Conservation (phyloP, 768 basidiomycete genomes). For the Suillus lakei region DNA sequence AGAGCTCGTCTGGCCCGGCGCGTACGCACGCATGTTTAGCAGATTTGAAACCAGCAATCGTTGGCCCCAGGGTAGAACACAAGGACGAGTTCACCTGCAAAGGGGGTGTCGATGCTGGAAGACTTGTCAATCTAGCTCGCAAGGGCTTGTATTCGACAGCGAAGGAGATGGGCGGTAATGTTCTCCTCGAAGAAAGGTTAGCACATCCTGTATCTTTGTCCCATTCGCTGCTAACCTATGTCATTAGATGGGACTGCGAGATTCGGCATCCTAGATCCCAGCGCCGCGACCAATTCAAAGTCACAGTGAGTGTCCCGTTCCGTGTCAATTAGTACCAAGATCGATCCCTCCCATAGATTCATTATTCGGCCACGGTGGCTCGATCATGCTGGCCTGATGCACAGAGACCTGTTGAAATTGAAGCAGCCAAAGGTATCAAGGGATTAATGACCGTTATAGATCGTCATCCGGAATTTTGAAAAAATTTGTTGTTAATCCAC, state of each 20-base stretch:
- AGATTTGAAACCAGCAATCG: slow-evolving; percentile 27
- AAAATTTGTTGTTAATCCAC: slow-evolving; percentile 8
- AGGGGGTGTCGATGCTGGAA: slow-evolving; percentile 40
- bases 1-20: slow-evolving; percentile 40
- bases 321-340: slow-evolving; percentile 15
- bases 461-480: slow-evolving; percentile 34
- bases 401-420: slow-evolving; percentile 40
- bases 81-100: slow-evolving; percentile 39
- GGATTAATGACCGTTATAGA: slow-evolving; percentile 44
- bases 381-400: slow-evolving; percentile 40
- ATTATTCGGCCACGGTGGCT: slow-evolving; percentile 40
- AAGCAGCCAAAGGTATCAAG: slow-evolving; percentile 39
- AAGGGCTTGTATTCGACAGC: slow-evolving; percentile 37
- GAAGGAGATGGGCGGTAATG: slow-evolving; percentile 40
- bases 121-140: slow-evolving; percentile 39
- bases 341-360: slow-evolving; percentile 32
- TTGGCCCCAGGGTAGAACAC: slow-evolving; percentile 40
- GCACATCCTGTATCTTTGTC: slow-evolving; percentile 23
- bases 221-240: slow-evolving; percentile 19
- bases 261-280: slow-evolving; percentile 36
- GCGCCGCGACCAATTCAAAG: slow-evolving; percentile 38
- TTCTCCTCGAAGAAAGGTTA: slow-evolving; percentile 41
- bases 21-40: slow-evolving; percentile 29
- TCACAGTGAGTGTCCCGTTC: slow-evolving; percentile 29
- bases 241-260: slow-evolving; percentile 40